Conservation (phyloP, 495 filamentous ascomycete species). For the Neurospora cerealis region DNA sequence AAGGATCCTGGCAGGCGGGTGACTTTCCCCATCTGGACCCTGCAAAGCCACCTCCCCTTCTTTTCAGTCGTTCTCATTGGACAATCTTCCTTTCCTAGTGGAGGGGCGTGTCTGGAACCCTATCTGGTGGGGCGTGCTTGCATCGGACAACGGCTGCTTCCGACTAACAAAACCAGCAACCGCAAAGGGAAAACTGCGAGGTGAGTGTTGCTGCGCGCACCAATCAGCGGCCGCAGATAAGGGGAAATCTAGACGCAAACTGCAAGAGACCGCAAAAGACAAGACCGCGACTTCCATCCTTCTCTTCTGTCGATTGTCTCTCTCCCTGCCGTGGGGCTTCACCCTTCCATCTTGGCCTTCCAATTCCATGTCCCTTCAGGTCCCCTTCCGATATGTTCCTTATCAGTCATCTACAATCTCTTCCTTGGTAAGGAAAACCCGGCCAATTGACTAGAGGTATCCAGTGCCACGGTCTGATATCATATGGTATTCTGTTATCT, state of each 20-base stretch:
- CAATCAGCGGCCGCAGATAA: constrained; percentile 6
- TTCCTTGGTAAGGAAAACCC: background rate
- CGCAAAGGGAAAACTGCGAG: background rate
- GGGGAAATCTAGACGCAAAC: background rate
- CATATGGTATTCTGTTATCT: background rate
- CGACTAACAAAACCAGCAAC: background rate
- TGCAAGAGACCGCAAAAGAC: background rate
- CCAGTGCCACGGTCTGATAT: background rate
- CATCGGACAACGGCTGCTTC: constrained; percentile 6
- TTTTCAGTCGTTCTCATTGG: constrained; percentile 3
- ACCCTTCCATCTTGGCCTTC: background rate
- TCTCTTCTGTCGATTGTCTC: background rate
- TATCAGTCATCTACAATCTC: background rate
- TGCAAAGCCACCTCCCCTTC: background rate
- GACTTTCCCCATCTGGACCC: background rate
- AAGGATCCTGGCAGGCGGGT: background rate
- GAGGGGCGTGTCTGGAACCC: constrained; percentile 1
- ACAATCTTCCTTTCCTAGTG: background rate
- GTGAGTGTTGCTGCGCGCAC: background rate
- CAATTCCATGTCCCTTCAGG: background rate
- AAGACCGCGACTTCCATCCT: background rate
- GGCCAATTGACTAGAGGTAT: background rate
- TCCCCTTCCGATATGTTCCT: background rate
- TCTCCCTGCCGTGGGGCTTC: background rate
- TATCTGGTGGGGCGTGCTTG: constrained; percentile 2